Conservation (phyloP, 228 moss, liverwort and hornwort species). For the Sphagnum fallax region DNA sequence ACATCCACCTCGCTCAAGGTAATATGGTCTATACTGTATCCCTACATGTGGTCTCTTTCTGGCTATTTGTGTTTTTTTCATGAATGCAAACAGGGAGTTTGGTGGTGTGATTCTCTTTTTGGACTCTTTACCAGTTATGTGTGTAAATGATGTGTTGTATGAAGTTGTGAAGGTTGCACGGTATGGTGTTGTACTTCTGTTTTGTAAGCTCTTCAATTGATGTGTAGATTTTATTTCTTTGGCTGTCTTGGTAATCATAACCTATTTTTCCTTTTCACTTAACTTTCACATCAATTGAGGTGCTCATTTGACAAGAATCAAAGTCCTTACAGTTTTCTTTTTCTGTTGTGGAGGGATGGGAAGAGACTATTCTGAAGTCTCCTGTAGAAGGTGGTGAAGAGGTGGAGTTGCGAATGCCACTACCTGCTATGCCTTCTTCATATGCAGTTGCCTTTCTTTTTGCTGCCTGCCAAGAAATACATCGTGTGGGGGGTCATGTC, state of each 20-base stretch:
- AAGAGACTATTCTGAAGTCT: conserved; percentile 79
- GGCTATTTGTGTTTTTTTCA: too few relatives aligned
- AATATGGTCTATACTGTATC: neutral
- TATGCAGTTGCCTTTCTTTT: conserved; percentile 80
- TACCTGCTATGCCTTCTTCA: conserved; percentile 94
- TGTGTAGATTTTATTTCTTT: too few relatives aligned
- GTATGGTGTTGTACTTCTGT: too few relatives aligned
- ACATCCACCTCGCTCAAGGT: conserved; percentile 83
- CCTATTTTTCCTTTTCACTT: too few relatives aligned
- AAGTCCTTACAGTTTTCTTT: neutral
- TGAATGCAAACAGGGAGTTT: neutral
- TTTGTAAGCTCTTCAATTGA: too few relatives aligned
- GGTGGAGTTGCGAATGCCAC: conserved; percentile 75
- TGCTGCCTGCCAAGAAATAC: conserved; percentile 82
- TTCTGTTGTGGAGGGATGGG: conserved; percentile 70
- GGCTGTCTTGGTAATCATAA: too few relatives aligned
- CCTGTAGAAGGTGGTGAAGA: conserved; percentile 80
- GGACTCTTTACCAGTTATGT: too few relatives aligned
- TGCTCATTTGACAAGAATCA: neutral
- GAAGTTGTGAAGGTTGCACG: too few relatives aligned
- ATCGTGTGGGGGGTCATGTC: conserved; percentile 84
- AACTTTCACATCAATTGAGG: neutral
- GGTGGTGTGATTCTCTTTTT: too few relatives aligned
- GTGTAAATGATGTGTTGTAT: too few relatives aligned
- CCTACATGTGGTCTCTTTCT: too few relatives aligned